phyloP scores from a whole-genome alignment of 2,329 filamentous ascomycete species.

The Arthrobotrys sinensis region DNA sequence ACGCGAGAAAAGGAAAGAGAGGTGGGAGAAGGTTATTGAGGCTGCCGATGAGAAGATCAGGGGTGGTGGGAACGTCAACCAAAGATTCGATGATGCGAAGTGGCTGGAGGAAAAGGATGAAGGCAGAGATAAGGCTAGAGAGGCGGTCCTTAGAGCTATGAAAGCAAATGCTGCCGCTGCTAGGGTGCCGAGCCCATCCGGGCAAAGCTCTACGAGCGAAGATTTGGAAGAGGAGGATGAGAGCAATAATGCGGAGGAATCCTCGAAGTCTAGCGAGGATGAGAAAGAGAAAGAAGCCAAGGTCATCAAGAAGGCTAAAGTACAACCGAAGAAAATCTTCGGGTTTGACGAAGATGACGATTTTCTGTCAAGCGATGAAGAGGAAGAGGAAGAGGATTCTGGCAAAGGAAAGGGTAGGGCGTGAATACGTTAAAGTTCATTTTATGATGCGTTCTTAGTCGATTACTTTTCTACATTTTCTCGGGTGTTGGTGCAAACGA shows the following conservation, averaged over 20 bases:
- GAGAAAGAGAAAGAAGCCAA: slow-evolving; percentile 61
- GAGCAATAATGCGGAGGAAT: slow-evolving; percentile 61
- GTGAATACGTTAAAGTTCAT: slow-evolving; percentile 62
- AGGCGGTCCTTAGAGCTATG: slow-evolving; percentile 81
- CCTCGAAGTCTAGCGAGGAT: slow-evolving; percentile 57
- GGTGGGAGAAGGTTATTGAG: slow-evolving; percentile 91
- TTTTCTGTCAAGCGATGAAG: slow-evolving; percentile 64
- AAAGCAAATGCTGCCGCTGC: slow-evolving; percentile 68
- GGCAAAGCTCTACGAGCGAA: slow-evolving; percentile 68
- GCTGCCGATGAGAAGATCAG: slow-evolving; percentile 75
- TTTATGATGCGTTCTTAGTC: not conserved
- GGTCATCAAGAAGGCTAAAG: slow-evolving; percentile 58
- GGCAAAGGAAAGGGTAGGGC: slow-evolving; percentile 67
- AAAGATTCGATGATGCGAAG: slow-evolving; percentile 78
- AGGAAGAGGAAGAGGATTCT: slow-evolving; percentile 69
- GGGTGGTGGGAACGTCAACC: slow-evolving; percentile 75
- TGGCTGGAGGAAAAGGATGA: slow-evolving; percentile 98
- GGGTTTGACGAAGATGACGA: slow-evolving; percentile 61
- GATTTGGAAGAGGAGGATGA: slow-evolving; percentile 69
- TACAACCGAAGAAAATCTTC: slow-evolving; percentile 55
- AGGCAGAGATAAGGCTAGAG: slow-evolving; percentile 83
- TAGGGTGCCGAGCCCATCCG: slow-evolving; percentile 66
- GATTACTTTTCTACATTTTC: slow-evolving; percentile 29
- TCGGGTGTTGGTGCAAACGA: slow-evolving; percentile 31
- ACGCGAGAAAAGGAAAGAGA: slow-evolving; percentile 82